Conservation (phyloP, 805 yeast species). For the Wickerhamiella shivajii region DNA sequence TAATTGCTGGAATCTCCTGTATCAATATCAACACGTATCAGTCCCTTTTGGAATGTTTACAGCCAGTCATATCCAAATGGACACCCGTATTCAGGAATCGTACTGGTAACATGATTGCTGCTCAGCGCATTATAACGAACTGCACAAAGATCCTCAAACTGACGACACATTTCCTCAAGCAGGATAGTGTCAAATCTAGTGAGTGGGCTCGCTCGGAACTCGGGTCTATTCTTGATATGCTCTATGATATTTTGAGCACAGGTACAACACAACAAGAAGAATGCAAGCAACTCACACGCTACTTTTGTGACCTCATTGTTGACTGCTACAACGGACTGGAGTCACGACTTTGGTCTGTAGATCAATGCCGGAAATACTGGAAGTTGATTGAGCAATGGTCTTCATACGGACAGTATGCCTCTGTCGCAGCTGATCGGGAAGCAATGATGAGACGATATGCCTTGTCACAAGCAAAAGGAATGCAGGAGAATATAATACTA, state of each 20-base stretch:
- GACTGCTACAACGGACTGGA: conserved; percentile 38
- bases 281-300: conserved; percentile 56
- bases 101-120: conserved; percentile 5
- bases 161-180: conserved; percentile 46
- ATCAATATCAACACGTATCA: conserved; percentile 80
- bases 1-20: conserved; percentile 78
- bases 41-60: conserved; percentile 64
- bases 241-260: conserved; percentile 12
- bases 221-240: conserved; percentile 23
- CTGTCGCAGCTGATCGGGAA: conserved; percentile 53
- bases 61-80: conserved; percentile 35
- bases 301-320: conserved; percentile 71
- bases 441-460: conserved; percentile 34
- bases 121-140: conserved; percentile 44
- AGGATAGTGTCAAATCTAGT: conserved; percentile 38
- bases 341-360: conserved; percentile 14
- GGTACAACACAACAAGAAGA: no score
- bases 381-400: conserved; percentile 87
- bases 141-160: conserved; percentile 62
- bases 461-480: conserved; percentile 23
- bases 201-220: conserved; percentile 54
- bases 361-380: conserved; percentile 45
- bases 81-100: conserved; percentile 22
- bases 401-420: conserved; percentile 60
- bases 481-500: conserved; percentile 12